These are phyloP conservation scores for Paecilomyces fulvus DNA, from an alignment of 2,329 filamentous ascomycete genomes.

Conservation along the genomic window DNA sequence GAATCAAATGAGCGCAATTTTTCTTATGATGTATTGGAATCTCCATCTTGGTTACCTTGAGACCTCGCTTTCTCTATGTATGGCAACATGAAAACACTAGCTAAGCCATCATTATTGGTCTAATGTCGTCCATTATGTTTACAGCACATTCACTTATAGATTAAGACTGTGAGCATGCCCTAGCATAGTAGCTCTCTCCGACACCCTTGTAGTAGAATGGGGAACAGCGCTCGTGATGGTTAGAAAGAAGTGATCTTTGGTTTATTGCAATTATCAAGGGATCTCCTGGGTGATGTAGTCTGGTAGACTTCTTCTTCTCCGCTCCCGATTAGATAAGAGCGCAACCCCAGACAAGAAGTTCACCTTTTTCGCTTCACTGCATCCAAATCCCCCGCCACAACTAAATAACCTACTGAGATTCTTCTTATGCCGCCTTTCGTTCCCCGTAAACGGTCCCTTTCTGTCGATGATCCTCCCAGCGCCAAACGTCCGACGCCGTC, in stretches of 20 bases:
- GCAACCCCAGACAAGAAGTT: background rate
- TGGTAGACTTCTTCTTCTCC: background rate
- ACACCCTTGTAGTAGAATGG: constrained; percentile 49
- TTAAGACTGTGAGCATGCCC: background rate
- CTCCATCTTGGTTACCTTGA: background rate
- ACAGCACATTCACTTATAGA: background rate
- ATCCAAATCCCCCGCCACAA: background rate
- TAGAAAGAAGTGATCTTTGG: background rate
- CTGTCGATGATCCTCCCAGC: constrained; percentile 25
- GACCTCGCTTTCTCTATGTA: background rate
- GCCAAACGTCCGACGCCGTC: constrained; percentile 23
- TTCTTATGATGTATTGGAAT: background rate
- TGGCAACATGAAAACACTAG: background rate
- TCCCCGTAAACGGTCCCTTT: constrained; percentile 32
- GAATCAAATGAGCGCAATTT: background rate
- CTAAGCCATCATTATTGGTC: background rate
- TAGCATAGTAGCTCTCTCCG: too few relatives aligned
- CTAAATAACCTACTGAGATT: background rate
- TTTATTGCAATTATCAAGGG: background rate
- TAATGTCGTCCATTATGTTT: background rate
- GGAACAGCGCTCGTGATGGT: constrained; percentile 53
- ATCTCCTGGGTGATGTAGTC: too few relatives aligned
- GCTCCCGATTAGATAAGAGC: background rate
- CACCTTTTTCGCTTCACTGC: background rate
- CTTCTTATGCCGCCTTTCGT: constrained; percentile 38